Conservation (phyloP, 306 rosid species). For the Citrullus amarus region DNA sequence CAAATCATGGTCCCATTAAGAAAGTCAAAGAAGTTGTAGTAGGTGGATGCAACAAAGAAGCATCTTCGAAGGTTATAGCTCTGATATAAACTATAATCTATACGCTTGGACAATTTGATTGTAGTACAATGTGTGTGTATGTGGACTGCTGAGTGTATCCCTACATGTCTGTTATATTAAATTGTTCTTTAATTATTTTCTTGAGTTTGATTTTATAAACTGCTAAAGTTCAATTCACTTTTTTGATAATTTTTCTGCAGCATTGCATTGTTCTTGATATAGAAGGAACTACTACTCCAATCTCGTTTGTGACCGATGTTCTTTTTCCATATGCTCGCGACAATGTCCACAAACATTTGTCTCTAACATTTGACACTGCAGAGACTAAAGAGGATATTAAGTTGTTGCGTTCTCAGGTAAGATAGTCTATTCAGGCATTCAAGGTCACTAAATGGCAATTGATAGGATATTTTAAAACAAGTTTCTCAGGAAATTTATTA, state of each 20-base stretch:
- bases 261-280: slow-evolving; percentile 89
- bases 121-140: not conserved
- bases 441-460: not conserved
- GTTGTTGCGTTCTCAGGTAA: slow-evolving; percentile 65
- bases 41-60: slow-evolving; percentile 24
- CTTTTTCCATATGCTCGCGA: slow-evolving; percentile 91
- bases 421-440: slow-evolving; percentile 3
- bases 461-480: not conserved
- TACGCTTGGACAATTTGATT: slow-evolving; percentile 25
- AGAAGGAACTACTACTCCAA: slow-evolving; percentile 97
- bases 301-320: slow-evolving; percentile 88
- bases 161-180: not conserved
- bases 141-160: not conserved
- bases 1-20: slow-evolving; percentile 59
- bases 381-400: slow-evolving; percentile 74
- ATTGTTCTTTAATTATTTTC: not conserved
- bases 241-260: slow-evolving; percentile 31
- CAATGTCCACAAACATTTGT: slow-evolving; percentile 78
- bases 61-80: slow-evolving; percentile 49
- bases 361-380: slow-evolving; percentile 57
- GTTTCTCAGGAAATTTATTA: not conserved
- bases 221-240: not conserved
- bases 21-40: slow-evolving; percentile 36
- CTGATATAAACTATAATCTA: slow-evolving; percentile 25
- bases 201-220: not conserved